Base-by-base conservation (phyloP, 1,139 yeast genomes). In the Blastobotrys aristatus region DNA sequence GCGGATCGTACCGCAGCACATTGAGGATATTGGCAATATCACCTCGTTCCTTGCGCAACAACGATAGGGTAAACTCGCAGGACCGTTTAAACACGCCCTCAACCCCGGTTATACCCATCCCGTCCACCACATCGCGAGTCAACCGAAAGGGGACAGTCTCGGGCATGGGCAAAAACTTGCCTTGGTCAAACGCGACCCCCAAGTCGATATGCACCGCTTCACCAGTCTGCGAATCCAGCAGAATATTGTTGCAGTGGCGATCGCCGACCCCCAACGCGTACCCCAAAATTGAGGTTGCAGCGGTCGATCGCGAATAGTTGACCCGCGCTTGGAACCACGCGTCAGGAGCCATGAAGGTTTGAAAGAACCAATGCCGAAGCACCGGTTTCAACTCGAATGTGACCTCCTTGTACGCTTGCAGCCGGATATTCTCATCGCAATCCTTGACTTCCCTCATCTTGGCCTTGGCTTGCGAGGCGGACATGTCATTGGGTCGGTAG, bases 161-260 rank as follows among this genome's bases (percentile, higher is more conserved):
- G 0, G 99, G 98, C 16, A 90, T 77, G 0, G 94, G 84, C 40
- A 94, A 70, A 14, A 81, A 66, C 57, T 79, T 82, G 0, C 98
- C 98, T 47, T 64, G 72, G 61, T 94, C 98, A 69, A 94, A 94
- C 0, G 97, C 95, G 47, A 92, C 92, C 0, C 98, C 99, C 31
- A 94, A 70, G 64, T 94, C 99, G 58, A 94, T 94, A 64, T 94
- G 98, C 26, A 94, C 82, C 0, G 96, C 95, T 56, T 90, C 97
- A 0, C 98, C 98, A 0, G 86, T 75, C 14, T 62, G 62, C 46
- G 74, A 72, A 62, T 94, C 97, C n/a, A 94, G 62, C 49, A 94
- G 67, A 38, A 94, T 84, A 62, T 94, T 94, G 63, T 88, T 88
- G 61, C 95, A 79, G 65, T 94, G 99, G 22, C 99, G 73, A 63